phyloP scores from a whole-genome alignment of 2,329 filamentous ascomycete genomes.

The Aspergillus brunneoviolaceus region DNA sequence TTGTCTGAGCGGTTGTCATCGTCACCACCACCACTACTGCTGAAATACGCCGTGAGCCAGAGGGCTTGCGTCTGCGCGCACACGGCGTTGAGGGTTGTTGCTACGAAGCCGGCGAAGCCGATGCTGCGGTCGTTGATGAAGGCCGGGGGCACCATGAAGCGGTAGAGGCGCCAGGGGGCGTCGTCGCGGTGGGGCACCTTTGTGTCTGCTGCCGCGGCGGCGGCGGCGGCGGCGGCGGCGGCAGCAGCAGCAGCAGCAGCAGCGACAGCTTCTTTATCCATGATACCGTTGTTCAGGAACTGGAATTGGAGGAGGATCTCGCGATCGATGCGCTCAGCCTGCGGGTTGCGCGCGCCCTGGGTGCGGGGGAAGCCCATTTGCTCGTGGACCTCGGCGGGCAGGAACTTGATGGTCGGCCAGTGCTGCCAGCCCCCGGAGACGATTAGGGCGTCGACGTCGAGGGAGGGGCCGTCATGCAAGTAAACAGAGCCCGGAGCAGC shows the following conservation, averaged over 20 bases:
- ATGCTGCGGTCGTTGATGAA: slow-evolving; percentile 1
- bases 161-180: slow-evolving; percentile 3
- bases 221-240: too few species aligned
- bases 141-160: not conserved
- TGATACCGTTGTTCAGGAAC: not conserved
- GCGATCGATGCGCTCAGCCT: not conserved
- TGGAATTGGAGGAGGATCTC: not conserved
- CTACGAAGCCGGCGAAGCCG: slow-evolving; percentile 7
- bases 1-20: not conserved
- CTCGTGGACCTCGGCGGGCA: slow-evolving; percentile 14
- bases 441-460: slow-evolving; percentile 52
- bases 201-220: not conserved
- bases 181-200: not conserved
- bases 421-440: slow-evolving; percentile 53
- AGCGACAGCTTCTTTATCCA: not conserved
- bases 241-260: not conserved
- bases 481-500: slow-evolving; percentile 40
- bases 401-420: not conserved
- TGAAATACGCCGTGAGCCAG: slow-evolving; percentile 9
- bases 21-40: not conserved
- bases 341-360: not conserved
- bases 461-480: slow-evolving; percentile 42
- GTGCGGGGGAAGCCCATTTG: not conserved
- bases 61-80: slow-evolving; percentile 11
- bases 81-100: slow-evolving; percentile 1